A percentile compares a stretch with the other conserved stretches of the same genome.
phyloP scores from a whole-genome alignment of 495 filamentous ascomycete species.

The Rhizodiscina lignyota region DNA sequence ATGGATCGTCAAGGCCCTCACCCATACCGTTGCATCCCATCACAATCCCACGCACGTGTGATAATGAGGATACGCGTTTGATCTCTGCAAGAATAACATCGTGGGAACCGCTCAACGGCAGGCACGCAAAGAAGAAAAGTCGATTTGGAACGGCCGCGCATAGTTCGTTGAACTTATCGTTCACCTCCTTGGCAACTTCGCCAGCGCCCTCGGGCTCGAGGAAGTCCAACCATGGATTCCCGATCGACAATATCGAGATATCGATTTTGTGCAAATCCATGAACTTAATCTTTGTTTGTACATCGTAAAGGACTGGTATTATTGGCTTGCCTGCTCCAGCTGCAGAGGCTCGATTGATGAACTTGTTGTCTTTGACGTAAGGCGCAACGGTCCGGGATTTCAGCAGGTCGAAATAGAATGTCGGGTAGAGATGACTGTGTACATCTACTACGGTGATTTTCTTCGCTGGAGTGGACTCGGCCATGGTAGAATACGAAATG shows the following conservation, averaged over 20 bases:
- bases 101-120: slow-evolving; percentile 56
- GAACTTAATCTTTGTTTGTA: slow-evolving; percentile 60
- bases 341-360: slow-evolving; percentile 31
- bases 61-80: slow-evolving; percentile 35
- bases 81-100: slow-evolving; percentile 49
- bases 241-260: slow-evolving; percentile 72
- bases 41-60: slow-evolving; percentile 66
- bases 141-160: slow-evolving; percentile 41
- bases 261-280: slow-evolving; percentile 75
- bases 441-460: slow-evolving; percentile 61
- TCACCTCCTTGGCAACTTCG: slow-evolving; percentile 46
- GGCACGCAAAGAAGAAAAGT: slow-evolving; percentile 64
- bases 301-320: slow-evolving; percentile 55
- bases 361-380: slow-evolving; percentile 63
- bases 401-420: slow-evolving; percentile 65
- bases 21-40: slow-evolving; percentile 77
- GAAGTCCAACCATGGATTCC: slow-evolving; percentile 95
- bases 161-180: slow-evolving; percentile 55
- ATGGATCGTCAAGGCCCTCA: slow-evolving; percentile 62
- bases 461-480: too few relatives aligned
- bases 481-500: too few relatives aligned
- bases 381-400: slow-evolving; percentile 59
- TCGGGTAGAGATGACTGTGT: slow-evolving; percentile 90
- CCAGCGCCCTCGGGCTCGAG: slow-evolving; percentile 44
- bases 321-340: slow-evolving; percentile 47